Evolutionary conservation across 1,284 basidiomycete species (phyloP).

Genomic region (Pseudozyma tsukubaensis): DNA sequence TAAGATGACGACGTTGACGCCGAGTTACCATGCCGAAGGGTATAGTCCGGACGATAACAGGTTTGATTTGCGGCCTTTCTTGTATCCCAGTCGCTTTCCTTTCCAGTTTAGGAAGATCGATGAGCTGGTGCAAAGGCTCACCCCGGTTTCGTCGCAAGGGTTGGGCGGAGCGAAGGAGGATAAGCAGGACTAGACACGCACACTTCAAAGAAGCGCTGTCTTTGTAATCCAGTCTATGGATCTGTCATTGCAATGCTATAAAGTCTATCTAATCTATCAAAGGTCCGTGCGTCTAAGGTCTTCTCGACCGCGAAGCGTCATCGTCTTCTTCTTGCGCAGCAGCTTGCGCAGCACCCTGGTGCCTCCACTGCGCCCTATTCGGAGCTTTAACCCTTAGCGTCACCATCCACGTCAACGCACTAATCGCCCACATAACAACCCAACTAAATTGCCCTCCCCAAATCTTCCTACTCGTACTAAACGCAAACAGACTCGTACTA

Average conservation of each 20-base stretch:
- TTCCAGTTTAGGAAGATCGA: conserved; percentile 98
- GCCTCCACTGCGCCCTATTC: conserved; percentile 26
- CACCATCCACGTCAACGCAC: conserved; percentile 15
- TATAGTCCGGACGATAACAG: conserved; percentile 97
- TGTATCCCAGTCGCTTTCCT: conserved; percentile 92
- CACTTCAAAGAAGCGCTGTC: no score
- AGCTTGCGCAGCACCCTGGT: no score
- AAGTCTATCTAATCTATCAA: no score
- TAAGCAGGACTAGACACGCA: not conserved
- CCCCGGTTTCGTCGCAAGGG: not conserved
- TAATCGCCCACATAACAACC: conserved; percentile 38
- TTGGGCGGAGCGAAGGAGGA: conserved; percentile 8
- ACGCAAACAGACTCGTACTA: conserved; percentile 52
- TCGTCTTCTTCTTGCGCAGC: no score
- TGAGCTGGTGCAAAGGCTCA: conserved; percentile 72
- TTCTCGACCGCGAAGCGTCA: no score
- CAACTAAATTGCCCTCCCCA: conserved; percentile 46
- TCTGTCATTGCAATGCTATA: no score
- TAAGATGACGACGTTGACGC: conserved; percentile 99
- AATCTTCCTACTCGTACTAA: conserved; percentile 26
- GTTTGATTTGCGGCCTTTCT: conserved; percentile 94
- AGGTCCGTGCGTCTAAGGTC: no score
- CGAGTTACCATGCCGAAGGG: conserved; percentile 87
- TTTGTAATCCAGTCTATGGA: not conserved
- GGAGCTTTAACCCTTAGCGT: conserved; percentile 31